Percentiles rank a stretch among this genome's conserved stretches.
Evolutionary conservation across 345 rosid genomes (phyloP).

Genomic region (Linum lewisii): DNA sequence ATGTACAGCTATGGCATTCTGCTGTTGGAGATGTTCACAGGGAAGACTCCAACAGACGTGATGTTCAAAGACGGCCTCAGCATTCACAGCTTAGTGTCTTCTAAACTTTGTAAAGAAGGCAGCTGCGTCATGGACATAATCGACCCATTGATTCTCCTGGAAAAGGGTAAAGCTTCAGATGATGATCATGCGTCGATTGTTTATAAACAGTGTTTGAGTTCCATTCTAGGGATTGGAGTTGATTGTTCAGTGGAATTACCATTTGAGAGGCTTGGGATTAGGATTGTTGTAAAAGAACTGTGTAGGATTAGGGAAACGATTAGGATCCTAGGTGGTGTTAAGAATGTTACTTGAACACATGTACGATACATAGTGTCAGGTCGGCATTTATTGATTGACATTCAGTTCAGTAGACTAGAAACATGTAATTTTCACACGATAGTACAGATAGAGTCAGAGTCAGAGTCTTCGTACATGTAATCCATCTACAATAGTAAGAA

Average conservation of each 20-base stretch:
- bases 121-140: slow-evolving; percentile 1
- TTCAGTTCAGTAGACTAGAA: too few species aligned
- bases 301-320: background rate
- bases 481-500: too few species aligned
- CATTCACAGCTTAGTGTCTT: slow-evolving; percentile 6
- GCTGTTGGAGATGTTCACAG: slow-evolving; percentile 10
- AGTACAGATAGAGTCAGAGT: too few species aligned
- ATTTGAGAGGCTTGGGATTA: background rate
- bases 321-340: background rate
- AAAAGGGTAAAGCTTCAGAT: background rate
- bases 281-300: background rate
- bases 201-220: slow-evolving; percentile 10
- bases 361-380: too few species aligned
- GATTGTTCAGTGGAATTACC: slow-evolving; percentile 9
- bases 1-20: slow-evolving; percentile 13
- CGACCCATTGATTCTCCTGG: slow-evolving; percentile 1
- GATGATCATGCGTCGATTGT: background rate
- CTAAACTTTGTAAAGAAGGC: slow-evolving; percentile 8
- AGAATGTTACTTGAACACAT: background rate
- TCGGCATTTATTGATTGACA: too few species aligned
- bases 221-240: slow-evolving; percentile 8
- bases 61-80: slow-evolving; percentile 2
- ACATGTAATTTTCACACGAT: too few species aligned
- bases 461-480: too few species aligned
- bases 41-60: slow-evolving; percentile 10